Evolutionary conservation across 441 rosid genomes (phyloP).

Genomic region (Aquilaria agallochum): DNA sequence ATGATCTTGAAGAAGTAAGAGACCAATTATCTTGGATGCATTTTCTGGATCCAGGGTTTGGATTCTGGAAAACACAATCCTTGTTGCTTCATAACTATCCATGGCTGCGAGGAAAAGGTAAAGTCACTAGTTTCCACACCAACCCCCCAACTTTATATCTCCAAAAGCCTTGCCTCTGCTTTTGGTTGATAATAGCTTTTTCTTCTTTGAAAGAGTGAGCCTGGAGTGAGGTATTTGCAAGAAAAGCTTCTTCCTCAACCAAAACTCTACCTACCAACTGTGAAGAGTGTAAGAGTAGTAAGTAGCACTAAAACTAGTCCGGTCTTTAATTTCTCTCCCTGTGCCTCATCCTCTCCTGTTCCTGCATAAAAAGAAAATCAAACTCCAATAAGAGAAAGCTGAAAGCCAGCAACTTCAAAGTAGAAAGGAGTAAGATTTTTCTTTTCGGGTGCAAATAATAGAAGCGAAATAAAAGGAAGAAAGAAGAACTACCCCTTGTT

Average conservation of each 20-base stretch:
- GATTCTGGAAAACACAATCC: conserved; percentile 79
- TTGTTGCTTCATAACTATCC: conserved; percentile 93
- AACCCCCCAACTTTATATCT: conserved; percentile 13
- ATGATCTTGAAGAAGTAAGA: conserved; percentile 78
- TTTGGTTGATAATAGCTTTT: conserved; percentile 1
- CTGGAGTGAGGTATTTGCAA: conserved; percentile 21
- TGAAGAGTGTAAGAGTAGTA: conserved; percentile 6
- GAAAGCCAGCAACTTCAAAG: background rate
- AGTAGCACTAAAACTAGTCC: conserved; percentile 4
- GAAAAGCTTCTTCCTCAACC: conserved; percentile 52
- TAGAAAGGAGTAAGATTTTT: conserved; percentile 13
- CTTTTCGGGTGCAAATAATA: background rate
- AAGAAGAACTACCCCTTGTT: background rate
- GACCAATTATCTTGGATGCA: conserved; percentile 95
- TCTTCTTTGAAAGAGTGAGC: conserved; percentile 16
- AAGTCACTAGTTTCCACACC: conserved; percentile 18
- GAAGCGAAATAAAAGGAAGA: conserved; percentile 10
- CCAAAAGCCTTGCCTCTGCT: background rate
- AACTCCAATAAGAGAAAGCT: conserved; percentile 8
- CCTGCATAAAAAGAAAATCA: conserved; percentile 36
- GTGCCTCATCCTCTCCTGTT: conserved; percentile 18
- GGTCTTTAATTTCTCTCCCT: background rate
- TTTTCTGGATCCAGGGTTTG: conserved; percentile 80
- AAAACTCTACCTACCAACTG: conserved; percentile 41
- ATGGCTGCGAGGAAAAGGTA: conserved; percentile 32